Percentiles rank a stretch among this genome's conserved stretches.
phyloP scores from a whole-genome alignment of 2,329 filamentous ascomycete genomes.

The Claviceps paspali region DNA sequence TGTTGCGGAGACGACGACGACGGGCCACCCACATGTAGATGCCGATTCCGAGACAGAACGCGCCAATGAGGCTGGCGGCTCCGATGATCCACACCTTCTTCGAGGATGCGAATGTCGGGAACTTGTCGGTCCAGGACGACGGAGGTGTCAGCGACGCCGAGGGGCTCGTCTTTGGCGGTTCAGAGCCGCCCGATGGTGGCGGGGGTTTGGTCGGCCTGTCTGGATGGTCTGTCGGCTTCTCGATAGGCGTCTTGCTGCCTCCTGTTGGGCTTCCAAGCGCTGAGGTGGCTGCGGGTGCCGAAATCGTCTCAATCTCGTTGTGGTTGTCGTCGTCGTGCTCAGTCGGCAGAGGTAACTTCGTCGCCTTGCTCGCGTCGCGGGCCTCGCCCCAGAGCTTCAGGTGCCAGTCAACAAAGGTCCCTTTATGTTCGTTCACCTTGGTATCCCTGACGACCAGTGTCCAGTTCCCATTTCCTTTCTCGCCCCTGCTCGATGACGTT shows the following conservation, averaged over 20 bases:
- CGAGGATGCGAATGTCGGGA: slow-evolving; percentile 80
- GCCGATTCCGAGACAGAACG: slow-evolving; percentile 71
- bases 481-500: slow-evolving; percentile 59
- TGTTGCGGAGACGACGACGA: slow-evolving; percentile 58
- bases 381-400: slow-evolving; percentile 87
- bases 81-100: slow-evolving; percentile 91
- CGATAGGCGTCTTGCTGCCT: slow-evolving; percentile 23
- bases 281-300: slow-evolving; percentile 12
- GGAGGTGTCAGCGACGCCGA: slow-evolving; percentile 14
- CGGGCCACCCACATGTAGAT: slow-evolving; percentile 69
- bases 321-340: slow-evolving; percentile 76
- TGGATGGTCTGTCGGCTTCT: slow-evolving; percentile 45
- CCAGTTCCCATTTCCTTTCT: slow-evolving; percentile 78
- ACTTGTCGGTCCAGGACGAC: slow-evolving; percentile 67
- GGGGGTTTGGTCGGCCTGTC: slow-evolving; percentile 42
- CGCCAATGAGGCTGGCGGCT: slow-evolving; percentile 63
- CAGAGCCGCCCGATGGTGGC: not conserved
- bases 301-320: slow-evolving; percentile 40
- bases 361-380: slow-evolving; percentile 60
- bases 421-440: slow-evolving; percentile 57
- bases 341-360: slow-evolving; percentile 63
- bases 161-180: not conserved
- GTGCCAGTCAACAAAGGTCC: slow-evolving; percentile 80
- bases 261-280: slow-evolving; percentile 33
- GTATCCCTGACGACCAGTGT: slow-evolving; percentile 81